Evolutionary conservation across 768 basidiomycete species (phyloP).

Genomic region (Trametes coccinea): DNA sequence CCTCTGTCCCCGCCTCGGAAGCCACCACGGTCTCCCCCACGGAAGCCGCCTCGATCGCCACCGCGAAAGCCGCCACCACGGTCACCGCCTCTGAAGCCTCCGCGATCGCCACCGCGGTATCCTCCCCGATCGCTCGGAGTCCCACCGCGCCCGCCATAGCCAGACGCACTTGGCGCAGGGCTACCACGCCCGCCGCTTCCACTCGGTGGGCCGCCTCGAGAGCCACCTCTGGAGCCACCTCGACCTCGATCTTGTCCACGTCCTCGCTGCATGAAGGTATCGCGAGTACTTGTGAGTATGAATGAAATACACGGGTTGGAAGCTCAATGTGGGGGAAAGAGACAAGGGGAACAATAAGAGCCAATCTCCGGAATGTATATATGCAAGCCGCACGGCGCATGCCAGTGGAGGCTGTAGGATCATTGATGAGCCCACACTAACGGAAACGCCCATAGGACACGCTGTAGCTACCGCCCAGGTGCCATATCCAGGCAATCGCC

Average conservation of each 20-base stretch:
- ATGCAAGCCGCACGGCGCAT: background rate
- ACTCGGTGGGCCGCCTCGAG: constrained; percentile 31
- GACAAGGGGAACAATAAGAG: background rate
- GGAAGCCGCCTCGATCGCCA: constrained; percentile 27
- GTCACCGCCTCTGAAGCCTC: constrained; percentile 22
- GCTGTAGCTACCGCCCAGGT: background rate
- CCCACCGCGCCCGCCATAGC: constrained; percentile 23
- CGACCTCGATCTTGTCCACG: constrained; percentile 19
- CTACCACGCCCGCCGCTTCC: constrained; percentile 32
- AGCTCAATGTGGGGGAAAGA: background rate
- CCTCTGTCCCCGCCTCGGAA: constrained; percentile 30
- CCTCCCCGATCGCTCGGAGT: constrained; percentile 32
- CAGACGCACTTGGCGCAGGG: background rate
- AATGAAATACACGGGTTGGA: background rate
- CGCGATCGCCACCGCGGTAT: constrained; percentile 28
- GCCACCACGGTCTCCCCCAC: constrained; percentile 32
- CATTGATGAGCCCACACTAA: background rate
- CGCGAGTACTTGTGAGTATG: background rate
- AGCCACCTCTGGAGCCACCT: constrained; percentile 35
- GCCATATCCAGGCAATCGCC: background rate
- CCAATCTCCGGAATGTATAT: background rate
- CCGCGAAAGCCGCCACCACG: constrained; percentile 28
- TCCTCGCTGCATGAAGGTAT: constrained; percentile 8
- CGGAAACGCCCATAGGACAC: background rate
- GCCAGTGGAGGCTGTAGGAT: background rate